Conservation (phyloP, 2,329 filamentous ascomycete species). For the Aspergillus unguis region DNA sequence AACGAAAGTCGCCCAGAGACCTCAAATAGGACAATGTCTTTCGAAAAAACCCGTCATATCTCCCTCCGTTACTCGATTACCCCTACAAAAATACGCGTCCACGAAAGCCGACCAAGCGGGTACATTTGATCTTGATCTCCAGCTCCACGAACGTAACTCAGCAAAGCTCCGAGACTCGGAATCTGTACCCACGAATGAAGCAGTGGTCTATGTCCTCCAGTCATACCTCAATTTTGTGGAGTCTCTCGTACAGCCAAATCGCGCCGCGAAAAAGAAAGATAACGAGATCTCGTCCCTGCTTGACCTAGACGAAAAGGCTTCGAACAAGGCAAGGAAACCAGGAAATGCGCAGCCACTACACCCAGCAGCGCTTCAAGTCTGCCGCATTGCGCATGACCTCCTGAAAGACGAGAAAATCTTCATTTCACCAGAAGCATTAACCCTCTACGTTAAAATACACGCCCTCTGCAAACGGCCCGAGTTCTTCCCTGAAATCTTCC, state of each 20-base stretch:
- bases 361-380: conserved; percentile 46
- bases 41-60: conserved; percentile 12
- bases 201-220: conserved; percentile 33
- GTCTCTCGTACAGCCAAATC: conserved; percentile 26
- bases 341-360: conserved; percentile 31
- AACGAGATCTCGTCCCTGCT: conserved; percentile 42
- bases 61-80: conserved; percentile 4
- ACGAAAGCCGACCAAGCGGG: conserved; percentile 7
- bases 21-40: conserved; percentile 18
- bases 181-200: conserved; percentile 34
- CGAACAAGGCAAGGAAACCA: conserved; percentile 22
- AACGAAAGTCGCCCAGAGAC: conserved; percentile 10
- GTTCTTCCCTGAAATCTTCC: conserved; percentile 74
- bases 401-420: conserved; percentile 72
- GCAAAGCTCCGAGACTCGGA: conserved; percentile 28
- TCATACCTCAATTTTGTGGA: conserved; percentile 35
- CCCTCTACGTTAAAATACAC: conserved; percentile 73
- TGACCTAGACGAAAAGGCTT: conserved; percentile 39
- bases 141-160: conserved; percentile 30
- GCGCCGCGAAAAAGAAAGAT: conserved; percentile 23
- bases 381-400: conserved; percentile 63
- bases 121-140: conserved; percentile 17
- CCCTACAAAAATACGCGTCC: conserved; percentile 20
- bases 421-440: conserved; percentile 70
- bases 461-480: conserved; percentile 68